phyloP scores from a whole-genome alignment of 352 stramenopile genomes.

The Phytophthora nicotianae region DNA sequence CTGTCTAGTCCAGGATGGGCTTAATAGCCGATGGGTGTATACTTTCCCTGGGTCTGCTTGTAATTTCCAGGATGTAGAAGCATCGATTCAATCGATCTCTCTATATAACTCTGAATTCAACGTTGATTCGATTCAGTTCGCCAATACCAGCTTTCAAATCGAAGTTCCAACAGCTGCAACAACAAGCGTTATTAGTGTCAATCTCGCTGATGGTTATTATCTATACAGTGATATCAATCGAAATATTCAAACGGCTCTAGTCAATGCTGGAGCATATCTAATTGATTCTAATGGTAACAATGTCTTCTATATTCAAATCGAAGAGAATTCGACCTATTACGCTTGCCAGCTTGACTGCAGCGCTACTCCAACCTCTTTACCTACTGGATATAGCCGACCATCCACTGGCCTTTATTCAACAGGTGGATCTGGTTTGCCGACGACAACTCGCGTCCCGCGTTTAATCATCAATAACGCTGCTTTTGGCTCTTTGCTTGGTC shows the following conservation, averaged over 20 bases:
- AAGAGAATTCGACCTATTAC: background rate
- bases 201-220: background rate
- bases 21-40: no score
- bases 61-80: background rate
- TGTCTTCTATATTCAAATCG: background rate
- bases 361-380: background rate
- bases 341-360: background rate
- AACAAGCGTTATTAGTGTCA: background rate
- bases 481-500: background rate
- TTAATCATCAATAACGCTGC: background rate
- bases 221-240: background rate
- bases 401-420: background rate
- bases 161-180: background rate
- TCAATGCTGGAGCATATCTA: background rate
- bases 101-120: background rate
- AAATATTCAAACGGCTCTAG: background rate
- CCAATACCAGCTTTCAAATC: background rate
- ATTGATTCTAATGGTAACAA: background rate
- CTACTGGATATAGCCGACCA: background rate
- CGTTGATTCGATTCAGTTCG: background rate
- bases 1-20: no score
- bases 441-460: background rate
- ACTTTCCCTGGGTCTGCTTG: no score
- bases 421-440: no score
- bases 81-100: background rate